These are phyloP conservation scores for Arthrobotrys musiformis DNA, from an alignment of 2,329 filamentous ascomycete genomes.

Conservation along the genomic window DNA sequence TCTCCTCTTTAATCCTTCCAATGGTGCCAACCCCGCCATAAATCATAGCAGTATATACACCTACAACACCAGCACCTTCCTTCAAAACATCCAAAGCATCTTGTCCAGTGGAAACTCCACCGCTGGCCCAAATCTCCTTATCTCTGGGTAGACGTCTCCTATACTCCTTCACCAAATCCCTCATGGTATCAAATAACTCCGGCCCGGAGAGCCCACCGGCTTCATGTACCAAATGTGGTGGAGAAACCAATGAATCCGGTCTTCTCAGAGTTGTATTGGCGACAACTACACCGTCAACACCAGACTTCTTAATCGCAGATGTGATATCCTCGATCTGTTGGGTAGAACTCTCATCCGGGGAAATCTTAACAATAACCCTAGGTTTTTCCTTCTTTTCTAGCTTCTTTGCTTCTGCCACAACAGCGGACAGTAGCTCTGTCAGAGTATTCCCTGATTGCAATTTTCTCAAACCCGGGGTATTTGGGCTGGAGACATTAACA, in stretches of 20 bases:
- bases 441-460: conserved; percentile 86
- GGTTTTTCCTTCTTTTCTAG: conserved; percentile 78
- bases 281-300: conserved; percentile 94
- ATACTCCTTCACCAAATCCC: conserved; percentile 82
- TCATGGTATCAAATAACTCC: conserved; percentile 82
- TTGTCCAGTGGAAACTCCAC: conserved; percentile 87
- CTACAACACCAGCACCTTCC: conserved; percentile 88
- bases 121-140: conserved; percentile 85
- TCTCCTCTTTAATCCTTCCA: conserved; percentile 73
- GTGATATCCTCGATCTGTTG: conserved; percentile 88
- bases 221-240: conserved; percentile 76
- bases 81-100: conserved; percentile 85
- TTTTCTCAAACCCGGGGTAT: conserved; percentile 89
- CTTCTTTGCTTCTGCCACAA: conserved; percentile 77
- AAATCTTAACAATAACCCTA: conserved; percentile 96
- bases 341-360: conserved; percentile 89
- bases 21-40: conserved; percentile 74
- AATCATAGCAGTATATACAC: conserved; percentile 83
- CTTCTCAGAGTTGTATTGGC: conserved; percentile 95
- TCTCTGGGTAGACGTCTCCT: conserved; percentile 72
- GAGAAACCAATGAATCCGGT: conserved; percentile 74
- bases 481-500: conserved; percentile 96
- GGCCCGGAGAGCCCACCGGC: conserved; percentile 88
- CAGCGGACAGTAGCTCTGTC: conserved; percentile 80
- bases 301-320: conserved; percentile 81